Base-by-base conservation (phyloP, 2,329 filamentous ascomycete species). In the Cladosporium phlei region DNA sequence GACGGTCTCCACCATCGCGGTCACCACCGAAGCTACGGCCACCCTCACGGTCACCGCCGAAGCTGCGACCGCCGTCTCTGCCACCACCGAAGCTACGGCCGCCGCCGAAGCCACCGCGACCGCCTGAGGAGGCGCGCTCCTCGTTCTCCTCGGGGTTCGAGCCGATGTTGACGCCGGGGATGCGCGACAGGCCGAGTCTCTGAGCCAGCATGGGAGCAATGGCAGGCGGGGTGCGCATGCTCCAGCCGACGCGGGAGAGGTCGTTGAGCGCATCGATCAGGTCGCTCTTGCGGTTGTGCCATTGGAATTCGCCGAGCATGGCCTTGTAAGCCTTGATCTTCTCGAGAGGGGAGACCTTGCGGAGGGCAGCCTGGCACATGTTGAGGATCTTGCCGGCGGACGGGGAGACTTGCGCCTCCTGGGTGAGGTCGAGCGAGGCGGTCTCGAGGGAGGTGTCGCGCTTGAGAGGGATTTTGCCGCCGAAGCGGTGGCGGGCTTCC, bases 381-480 rank as follows among this genome's bases (percentile, higher is more conserved):
- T 51, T 53, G 38, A 85, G 72, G 5, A 72, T 66, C n/a, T 63
- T 59, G 5, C 66, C 69, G 4, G 68, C 64, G 3, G 62, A 52
- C 28, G 64, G 60, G 3, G 73, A 73, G 17, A 73, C 62, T 14
- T 70, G 61, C 8, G 55, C 59, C 16, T 64, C 56, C 29, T 64
- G 57, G 32, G 66, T 67, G 62, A 76, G 64, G 50, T 76, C 72
- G 21, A 74, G 54, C 3, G 62, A 55, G 1, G 83, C 74, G 22
- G 71, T 69, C 47, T 74, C 64, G 1, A 88, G 62, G 0, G 68
- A 68, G 4, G 65, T 59, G 54, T 80, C 77, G 5, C 72, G 71
- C 58, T 79, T 66, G 54, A 88, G 72, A 11, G 83, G 82, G 11
- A 89, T 70, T 3, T 74, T 74, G 33, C 39, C 39, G 4, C 66